Evolutionary conservation across 768 basidiomycete genomes (phyloP).

Genomic region (Suillus subluteus): DNA sequence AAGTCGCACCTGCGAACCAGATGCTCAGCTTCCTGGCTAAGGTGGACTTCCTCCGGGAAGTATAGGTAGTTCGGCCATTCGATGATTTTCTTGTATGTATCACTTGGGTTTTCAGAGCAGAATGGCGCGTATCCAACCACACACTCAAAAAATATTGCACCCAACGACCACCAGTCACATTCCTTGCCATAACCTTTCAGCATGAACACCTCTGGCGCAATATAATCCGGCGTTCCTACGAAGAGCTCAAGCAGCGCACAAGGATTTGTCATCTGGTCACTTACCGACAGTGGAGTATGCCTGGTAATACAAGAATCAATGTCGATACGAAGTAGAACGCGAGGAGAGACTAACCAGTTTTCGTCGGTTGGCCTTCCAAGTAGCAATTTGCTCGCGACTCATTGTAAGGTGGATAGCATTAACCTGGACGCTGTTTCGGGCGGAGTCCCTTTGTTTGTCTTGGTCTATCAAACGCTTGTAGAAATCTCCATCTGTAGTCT

Average conservation of each 20-base stretch:
- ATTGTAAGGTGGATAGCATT: conserved; percentile 98
- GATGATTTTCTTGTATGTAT: conserved; percentile 98
- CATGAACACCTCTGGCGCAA: conserved; percentile 96
- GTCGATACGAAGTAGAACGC: background rate
- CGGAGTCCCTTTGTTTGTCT: conserved; percentile 62
- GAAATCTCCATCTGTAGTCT: conserved; percentile 90
- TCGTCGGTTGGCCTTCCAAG: conserved; percentile 98
- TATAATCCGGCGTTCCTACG: conserved; percentile 55
- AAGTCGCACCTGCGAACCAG: conserved; percentile 75
- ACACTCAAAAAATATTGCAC: conserved; percentile 99
- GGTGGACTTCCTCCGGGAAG: conserved; percentile 95
- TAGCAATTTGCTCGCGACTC: conserved; percentile 95
- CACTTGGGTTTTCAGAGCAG: conserved; percentile 95
- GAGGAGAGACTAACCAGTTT: conserved; percentile 66
- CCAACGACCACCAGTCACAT: conserved; percentile 99
- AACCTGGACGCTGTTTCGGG: conserved; percentile 95
- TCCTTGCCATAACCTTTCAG: conserved; percentile 98
- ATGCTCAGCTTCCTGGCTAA: conserved; percentile 91
- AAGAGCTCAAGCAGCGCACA: conserved; percentile 8
- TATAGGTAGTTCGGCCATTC: conserved; percentile 91
- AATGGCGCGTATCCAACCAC: conserved; percentile 97
- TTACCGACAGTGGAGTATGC: conserved; percentile 88
- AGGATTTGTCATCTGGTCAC: conserved; percentile 12
- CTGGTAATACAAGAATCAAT: conserved; percentile 40
- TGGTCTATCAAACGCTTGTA: conserved; percentile 91